These are phyloP conservation scores for Irpex sp. DNA, from an alignment of 1,284 basidiomycete genomes.

Conservation along the genomic window DNA sequence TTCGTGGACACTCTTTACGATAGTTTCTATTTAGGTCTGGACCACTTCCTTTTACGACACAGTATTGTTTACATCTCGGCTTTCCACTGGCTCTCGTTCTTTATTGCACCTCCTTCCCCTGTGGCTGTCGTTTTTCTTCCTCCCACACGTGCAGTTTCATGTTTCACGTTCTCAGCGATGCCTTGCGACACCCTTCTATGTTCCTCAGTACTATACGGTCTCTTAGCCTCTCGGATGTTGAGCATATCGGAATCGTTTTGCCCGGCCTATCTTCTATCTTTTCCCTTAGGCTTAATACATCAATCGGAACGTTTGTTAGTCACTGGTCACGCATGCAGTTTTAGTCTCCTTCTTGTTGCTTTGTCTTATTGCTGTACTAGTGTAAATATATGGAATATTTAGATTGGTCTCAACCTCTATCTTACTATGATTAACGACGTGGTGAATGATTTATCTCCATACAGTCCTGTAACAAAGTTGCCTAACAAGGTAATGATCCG, in stretches of 20 bases:
- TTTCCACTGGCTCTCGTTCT: constrained; percentile 1
- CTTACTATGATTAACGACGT: background rate
- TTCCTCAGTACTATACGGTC: constrained; percentile 4
- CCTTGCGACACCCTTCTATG: constrained; percentile 8
- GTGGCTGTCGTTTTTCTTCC: background rate
- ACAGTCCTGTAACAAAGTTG: background rate
- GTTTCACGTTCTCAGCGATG: background rate
- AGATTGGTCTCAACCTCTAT: background rate
- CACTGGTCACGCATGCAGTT: background rate
- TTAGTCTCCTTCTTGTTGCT: constrained; percentile 1
- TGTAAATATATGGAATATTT: constrained; percentile 5
- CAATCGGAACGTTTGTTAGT: background rate
- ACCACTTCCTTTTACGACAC: background rate
- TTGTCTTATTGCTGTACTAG: constrained; percentile 7
- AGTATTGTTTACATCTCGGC: background rate
- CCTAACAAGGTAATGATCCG: background rate
- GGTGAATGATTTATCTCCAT: background rate
- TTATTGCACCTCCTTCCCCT: background rate
- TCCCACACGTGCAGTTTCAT: background rate
- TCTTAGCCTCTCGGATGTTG: background rate
- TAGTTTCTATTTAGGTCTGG: background rate
- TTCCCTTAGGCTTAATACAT: background rate
- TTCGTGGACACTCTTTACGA: background rate
- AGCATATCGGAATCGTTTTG: background rate
- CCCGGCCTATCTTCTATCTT: background rate